Percentiles rank a stretch among this genome's conserved stretches.
Evolutionary conservation across 2,329 filamentous ascomycete genomes (phyloP).

Genomic region (Aspergillus brunneoviolaceus): DNA sequence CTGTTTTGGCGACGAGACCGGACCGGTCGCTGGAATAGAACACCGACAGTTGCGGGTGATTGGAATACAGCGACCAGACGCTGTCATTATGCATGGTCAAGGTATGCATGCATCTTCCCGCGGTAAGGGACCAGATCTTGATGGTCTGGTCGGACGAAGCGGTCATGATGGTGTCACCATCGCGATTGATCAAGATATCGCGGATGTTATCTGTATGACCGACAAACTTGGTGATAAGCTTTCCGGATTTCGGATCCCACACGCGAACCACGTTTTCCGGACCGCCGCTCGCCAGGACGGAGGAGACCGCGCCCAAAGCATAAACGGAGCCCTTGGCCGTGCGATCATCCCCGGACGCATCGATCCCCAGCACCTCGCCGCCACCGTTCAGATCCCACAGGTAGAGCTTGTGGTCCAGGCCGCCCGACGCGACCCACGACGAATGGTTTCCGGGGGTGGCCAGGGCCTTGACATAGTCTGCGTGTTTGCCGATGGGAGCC

Average conservation of each 20-base stretch:
- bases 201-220: conserved; percentile 95
- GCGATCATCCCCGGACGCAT: conserved; percentile 71
- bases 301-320: conserved; percentile 75
- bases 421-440: conserved; percentile 91
- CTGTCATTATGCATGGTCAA: conserved; percentile 99
- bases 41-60: conserved; percentile 77
- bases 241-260: conserved; percentile 86
- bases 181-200: conserved; percentile 83
- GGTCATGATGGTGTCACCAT: conserved; percentile 87
- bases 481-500: conserved; percentile 83
- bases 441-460: conserved; percentile 70
- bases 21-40: conserved; percentile 96
- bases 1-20: conserved; percentile 93
- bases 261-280: conserved; percentile 90
- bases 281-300: conserved; percentile 84
- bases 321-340: conserved; percentile 93
- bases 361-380: conserved; percentile 83
- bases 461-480: conserved; percentile 94
- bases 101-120: conserved; percentile 94
- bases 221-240: conserved; percentile 91
- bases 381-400: conserved; percentile 90
- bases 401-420: conserved; percentile 86
- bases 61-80: conserved; percentile 92
- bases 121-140: conserved; percentile 96
- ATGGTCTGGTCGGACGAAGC: conserved; percentile 95